Evolutionary conservation across 768 basidiomycete genomes (phyloP), one percentile per base, ranked within the genome.

Genomic region (Lentinula lateritia): DNA sequence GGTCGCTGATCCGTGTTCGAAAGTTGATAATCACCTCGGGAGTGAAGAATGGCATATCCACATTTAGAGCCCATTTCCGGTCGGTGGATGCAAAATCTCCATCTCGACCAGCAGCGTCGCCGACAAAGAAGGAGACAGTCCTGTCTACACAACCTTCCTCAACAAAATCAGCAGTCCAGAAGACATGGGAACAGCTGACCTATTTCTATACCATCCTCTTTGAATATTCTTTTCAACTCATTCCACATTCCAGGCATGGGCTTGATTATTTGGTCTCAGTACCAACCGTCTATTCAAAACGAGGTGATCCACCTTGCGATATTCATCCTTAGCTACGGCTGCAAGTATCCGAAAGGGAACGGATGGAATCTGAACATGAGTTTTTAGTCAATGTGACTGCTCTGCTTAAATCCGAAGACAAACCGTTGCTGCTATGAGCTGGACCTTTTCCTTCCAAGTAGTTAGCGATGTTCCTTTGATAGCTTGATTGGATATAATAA

Each of bases 181-280:
- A n/a, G 48, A 28, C 32, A 39, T 6, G 42, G 36, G 36, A 46
- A 10, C 13, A 2, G 59, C 77, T 10, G 50, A 85, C 87, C 85
- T 62, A 90, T 82, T 7, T 71, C 70, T 15, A 83, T 70, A 7
- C 76, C 76, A 20, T 80, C 75, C 48, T 77, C 69, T 15, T 68
- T 69, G 64, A 82, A 85, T 39, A 86, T 72, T 1, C 72, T 73
- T 59, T 79, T 74, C 39, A 89, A 74, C 54, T 80, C 78, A 61
- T 81, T 74, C 80, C 83, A 90, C 78, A 88, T 86, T 7, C 87
- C 87, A 4, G 78, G 79, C 70, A 84, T 82, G 6, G 88, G 88
- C 67, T 60, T 41, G 12, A 5, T 32, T 32, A n/a, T 10, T 20
- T 10, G 3, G 34, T 45, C 20, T 46, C 15, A 45, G 36, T 34